Evolutionary conservation across 345 rosid genomes (phyloP), one percentile per base, ranked within the genome.

Genomic region (Ricinus communis): DNA sequence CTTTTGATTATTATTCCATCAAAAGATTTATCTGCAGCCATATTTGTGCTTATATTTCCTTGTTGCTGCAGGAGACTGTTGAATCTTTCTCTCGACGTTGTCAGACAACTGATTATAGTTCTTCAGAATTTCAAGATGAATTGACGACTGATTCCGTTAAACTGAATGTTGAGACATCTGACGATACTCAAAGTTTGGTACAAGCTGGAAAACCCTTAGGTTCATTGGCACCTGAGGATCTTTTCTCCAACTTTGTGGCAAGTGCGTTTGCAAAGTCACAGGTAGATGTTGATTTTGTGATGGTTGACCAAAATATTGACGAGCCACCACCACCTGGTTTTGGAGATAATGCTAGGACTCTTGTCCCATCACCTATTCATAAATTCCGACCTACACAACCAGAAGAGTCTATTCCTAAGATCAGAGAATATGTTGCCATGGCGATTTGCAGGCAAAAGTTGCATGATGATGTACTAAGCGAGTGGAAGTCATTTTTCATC

Each of bases 361-460:
- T 65, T 49, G 75, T 79, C 72, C 85, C 86, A 27, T 77, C 87
- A 64, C 46, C 64, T 52, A 5, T 33, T 27, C 61, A 72, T 78
- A 85, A 85, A 71, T 80, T 83, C 74, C 79, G 25, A 74, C 87
- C 84, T 69, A 66, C 81, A 40, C 71, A 74, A 74, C 72, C 82
- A 4, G 74, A 73, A 55, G 87, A 84, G 71, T 31, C 76, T 31
- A 55, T 61, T 69, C 72, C 82, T 50, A 85, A 82, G 82, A 82
- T 87, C 66, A 85, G 76, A 79, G 86, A 73, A 74, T 88, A 85
- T 75, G 81, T 85, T 73, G 80, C 90, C 80, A 73, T 58, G 70
- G 96, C 98, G 72, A 55, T 93, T 76, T 91, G 85, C 81, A 85
- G 94, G 79, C 95, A 91, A 81, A 88, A 85, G 83, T 82, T 96